Base-by-base conservation (phyloP, 2,329 filamentous ascomycete species). In the Ascochyta lentis region DNA sequence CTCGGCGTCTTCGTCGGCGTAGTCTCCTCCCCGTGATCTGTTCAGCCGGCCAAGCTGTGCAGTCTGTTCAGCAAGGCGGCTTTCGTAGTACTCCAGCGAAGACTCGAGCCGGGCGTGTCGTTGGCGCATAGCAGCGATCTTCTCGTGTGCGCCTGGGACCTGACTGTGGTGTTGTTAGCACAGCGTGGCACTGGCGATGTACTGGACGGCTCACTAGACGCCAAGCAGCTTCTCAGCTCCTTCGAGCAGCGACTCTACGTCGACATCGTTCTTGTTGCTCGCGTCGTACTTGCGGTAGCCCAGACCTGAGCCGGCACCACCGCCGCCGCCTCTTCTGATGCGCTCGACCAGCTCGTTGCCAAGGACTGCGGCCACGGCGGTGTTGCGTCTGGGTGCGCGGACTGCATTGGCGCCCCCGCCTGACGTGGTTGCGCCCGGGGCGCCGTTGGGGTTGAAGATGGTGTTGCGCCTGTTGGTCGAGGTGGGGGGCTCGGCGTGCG, bases 221-320 rank as follows among this genome's bases (percentile, higher is more conserved):
- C 84, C 84, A 65, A 92, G 93, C 27, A 98, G 83, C 80, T 92
- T 96, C 80, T 97, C 92, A 0, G 93, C 94, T 0, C 94, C 93
- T 49, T 85, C 83, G 22, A 99, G 82, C 27, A 99, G 78, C 1
- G 96, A 83, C 68, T 96, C 91, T 3, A 98, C 87, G 74, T 98
- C 91, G 2, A 97, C 83, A 23, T 96, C 92, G 9, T 88, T 89
- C 60, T 83, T 85, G 39, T 78, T 79, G 43, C 76, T 78, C 12
- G 74, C 73, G 33, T 80, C 79, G 48, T 68, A 74, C 27, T 68
- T 68, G 34, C 73, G 64, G 58, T 79, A 77, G 27, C 80, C 80
- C 44, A 79, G 60, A 8, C 79, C 77, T 34, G 78, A 81, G 38
- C 78, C 79, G 41, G 84, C 84, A 43, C 82, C 83, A 50, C 71